Evolutionary conservation across 1,139 yeast genomes (phyloP).

Genomic region (Schizosaccharomyces versatilis): DNA sequence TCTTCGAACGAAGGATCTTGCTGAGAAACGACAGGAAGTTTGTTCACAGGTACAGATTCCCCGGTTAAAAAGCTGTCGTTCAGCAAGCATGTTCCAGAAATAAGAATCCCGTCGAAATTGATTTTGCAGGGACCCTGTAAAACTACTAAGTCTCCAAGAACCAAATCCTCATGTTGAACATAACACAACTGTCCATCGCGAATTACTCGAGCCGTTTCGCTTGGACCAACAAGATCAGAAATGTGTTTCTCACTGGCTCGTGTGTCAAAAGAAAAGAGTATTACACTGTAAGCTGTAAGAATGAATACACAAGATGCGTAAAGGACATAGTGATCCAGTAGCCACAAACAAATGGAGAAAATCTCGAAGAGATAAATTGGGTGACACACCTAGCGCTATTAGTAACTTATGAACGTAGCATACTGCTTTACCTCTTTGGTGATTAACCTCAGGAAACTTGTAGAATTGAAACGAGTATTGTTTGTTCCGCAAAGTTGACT

Average conservation of each 20-base stretch:
- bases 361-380: conserved; percentile 93
- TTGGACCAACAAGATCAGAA: conserved; percentile 91
- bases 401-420: not conserved
- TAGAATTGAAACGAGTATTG: too few species aligned
- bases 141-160: conserved; percentile 86
- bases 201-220: conserved; percentile 52
- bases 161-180: conserved; percentile 46
- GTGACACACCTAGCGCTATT: conserved; percentile 36
- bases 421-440: not conserved
- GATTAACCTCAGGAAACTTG: not conserved
- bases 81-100: conserved; percentile 78
- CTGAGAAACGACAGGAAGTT: conserved; percentile 51
- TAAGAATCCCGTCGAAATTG: conserved; percentile 79
- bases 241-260: conserved; percentile 84
- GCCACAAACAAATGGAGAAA: conserved; percentile 92
- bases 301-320: conserved; percentile 74
- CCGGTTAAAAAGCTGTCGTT: conserved; percentile 97
- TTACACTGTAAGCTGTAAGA: conserved; percentile 82
- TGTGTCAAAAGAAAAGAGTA: conserved; percentile 85
- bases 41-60: conserved; percentile 87
- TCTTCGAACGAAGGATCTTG: conserved; percentile 65
- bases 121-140: conserved; percentile 64
- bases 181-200: conserved; percentile 52
- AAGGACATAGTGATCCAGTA: conserved; percentile 93
- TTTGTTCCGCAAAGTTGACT: not conserved